phyloP scores from a whole-genome alignment of 2,329 filamentous ascomycete species.

The Phialophora chinensis region DNA sequence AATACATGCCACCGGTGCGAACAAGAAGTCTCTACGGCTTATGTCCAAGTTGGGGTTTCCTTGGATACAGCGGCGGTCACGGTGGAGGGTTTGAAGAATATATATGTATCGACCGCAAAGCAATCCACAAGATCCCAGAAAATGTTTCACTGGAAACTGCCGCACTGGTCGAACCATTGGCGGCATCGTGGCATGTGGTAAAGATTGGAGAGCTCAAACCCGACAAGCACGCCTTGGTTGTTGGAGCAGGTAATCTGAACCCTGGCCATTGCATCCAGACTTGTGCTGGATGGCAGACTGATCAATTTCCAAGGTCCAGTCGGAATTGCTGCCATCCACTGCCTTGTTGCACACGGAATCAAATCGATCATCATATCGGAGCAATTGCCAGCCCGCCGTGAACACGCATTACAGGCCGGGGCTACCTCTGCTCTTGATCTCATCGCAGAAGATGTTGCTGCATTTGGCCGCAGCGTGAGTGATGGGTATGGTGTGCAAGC shows the following conservation, averaged over 20 bases:
- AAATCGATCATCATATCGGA: too few species aligned
- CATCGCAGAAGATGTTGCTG: too few species aligned
- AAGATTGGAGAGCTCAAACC: conserved; percentile 48
- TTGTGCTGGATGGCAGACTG: too few species aligned
- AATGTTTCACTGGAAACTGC: conserved; percentile 54
- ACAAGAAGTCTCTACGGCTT: conserved; percentile 39
- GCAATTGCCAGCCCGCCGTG: too few species aligned
- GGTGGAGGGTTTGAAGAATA: conserved; percentile 51
- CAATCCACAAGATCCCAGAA: conserved; percentile 54
- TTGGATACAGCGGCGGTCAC: conserved; percentile 54
- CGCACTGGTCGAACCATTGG: conserved; percentile 60
- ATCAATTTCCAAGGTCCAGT: too few species aligned
- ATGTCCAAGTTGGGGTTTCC: conserved; percentile 54
- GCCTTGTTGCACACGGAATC: too few species aligned
- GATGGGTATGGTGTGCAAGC: conserved; percentile 56
- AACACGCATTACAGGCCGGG: too few species aligned
- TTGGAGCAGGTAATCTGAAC: too few species aligned
- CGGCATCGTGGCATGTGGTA: conserved; percentile 61
- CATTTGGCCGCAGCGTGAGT: conserved; percentile 52
- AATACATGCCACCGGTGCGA: too few species aligned
- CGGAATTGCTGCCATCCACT: too few species aligned
- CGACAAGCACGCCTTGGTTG: conserved; percentile 40
- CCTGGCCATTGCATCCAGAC: too few species aligned
- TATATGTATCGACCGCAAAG: conserved; percentile 55
- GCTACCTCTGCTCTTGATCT: too few species aligned